Percentiles rank a stretch among this genome's conserved stretches.
Evolutionary conservation across 164 flowering plant species (phyloP).

Genomic region (Liquidambar formosana): DNA sequence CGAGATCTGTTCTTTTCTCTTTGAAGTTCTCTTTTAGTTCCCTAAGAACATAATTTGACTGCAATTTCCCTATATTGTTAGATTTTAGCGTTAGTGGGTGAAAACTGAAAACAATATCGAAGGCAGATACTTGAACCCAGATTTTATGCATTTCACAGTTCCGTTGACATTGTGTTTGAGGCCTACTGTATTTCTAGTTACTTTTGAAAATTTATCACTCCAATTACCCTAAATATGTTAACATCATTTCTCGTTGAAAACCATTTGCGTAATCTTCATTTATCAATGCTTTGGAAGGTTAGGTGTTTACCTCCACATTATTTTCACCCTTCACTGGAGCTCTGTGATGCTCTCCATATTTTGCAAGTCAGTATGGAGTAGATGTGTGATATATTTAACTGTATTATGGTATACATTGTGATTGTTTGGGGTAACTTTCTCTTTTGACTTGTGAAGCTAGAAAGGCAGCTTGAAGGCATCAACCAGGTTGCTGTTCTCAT

Average conservation of each 20-base stretch:
- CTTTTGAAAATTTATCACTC: background rate
- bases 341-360: background rate
- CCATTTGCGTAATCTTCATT: background rate
- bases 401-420: background rate
- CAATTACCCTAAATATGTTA: background rate
- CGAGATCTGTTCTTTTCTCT: background rate
- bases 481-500: slow-evolving; percentile 83
- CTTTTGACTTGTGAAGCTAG: slow-evolving; percentile 61
- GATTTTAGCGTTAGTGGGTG: too few relatives aligned
- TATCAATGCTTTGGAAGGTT: background rate
- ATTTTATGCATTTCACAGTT: background rate
- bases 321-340: background rate
- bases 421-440: slow-evolving; percentile 9
- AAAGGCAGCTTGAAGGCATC: slow-evolving; percentile 80
- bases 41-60: background rate
- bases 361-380: background rate
- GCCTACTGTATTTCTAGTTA: background rate
- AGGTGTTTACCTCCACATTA: background rate
- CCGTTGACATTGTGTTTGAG: background rate
- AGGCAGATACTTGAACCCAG: background rate
- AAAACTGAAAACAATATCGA: too few relatives aligned
- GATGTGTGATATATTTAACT: background rate
- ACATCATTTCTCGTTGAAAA: background rate
- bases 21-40: background rate
- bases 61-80: background rate